Conservation (phyloP, 495 filamentous ascomycete species). For the Aspergillus diversus region DNA sequence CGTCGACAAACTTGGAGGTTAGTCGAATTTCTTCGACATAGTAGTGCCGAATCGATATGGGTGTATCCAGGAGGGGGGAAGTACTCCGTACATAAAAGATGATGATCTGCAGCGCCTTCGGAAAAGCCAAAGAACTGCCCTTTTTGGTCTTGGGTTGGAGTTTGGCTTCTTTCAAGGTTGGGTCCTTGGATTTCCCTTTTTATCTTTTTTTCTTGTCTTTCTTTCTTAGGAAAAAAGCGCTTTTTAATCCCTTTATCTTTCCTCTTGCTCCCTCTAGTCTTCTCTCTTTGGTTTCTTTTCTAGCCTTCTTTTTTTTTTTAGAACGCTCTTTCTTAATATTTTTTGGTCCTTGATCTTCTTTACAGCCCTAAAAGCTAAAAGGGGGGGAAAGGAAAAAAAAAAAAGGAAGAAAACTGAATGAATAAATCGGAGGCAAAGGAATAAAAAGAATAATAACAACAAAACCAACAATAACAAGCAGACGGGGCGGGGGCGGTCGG, state of each 20-base stretch:
- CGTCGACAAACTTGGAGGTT: conserved; percentile 12
- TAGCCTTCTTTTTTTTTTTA: conserved; percentile 6
- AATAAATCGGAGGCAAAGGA: conserved; percentile 1
- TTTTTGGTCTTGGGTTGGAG: conserved; percentile 6
- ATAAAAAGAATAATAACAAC: conserved; percentile 15
- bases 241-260: not conserved
- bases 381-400: too few species aligned
- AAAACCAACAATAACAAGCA: conserved; percentile 10
- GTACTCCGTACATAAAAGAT: conserved; percentile 14
- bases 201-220: not conserved
- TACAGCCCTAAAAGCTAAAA: too few species aligned
- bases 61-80: conserved; percentile 12
- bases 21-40: conserved; percentile 1
- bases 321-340: not conserved
- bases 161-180: conserved; percentile 4
- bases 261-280: conserved; percentile 3
- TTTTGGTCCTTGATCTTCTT: not conserved
- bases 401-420: not conserved
- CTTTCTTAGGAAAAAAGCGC: not conserved
- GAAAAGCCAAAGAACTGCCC: conserved; percentile 8
- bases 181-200: conserved; percentile 3
- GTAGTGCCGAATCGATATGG: conserved; percentile 1
- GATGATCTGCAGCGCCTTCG: conserved; percentile 15
- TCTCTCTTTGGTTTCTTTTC: not conserved
- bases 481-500: conserved; percentile 24